These are phyloP conservation scores for Terfezia claveryi DNA, from an alignment of 495 filamentous ascomycete species.

Conservation along the genomic window DNA sequence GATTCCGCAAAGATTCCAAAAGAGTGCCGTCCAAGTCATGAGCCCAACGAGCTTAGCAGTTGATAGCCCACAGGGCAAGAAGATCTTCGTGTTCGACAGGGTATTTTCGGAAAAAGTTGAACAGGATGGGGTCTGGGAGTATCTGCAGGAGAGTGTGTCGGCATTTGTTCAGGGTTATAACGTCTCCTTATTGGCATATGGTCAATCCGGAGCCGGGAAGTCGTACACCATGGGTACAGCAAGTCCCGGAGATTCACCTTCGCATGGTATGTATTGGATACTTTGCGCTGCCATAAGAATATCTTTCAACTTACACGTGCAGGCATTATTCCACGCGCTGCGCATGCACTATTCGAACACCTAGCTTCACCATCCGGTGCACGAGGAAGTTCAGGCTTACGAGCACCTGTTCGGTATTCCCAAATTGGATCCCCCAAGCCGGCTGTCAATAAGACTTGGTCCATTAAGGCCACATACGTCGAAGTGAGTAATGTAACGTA, in stretches of 20 bases:
- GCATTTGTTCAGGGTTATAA: conserved; percentile 95
- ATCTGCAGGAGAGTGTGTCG: conserved; percentile 69
- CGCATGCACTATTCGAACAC: conserved; percentile 67
- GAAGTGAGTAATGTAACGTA: conserved; percentile 32
- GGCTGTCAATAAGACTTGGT: conserved; percentile 60
- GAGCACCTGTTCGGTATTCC: conserved; percentile 66
- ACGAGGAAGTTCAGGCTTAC: conserved; percentile 47
- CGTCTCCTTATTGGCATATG: conserved; percentile 93
- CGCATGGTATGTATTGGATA: neutral
- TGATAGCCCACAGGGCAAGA: conserved; percentile 76
- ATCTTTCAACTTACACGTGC: neutral
- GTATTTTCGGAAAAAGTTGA: conserved; percentile 69
- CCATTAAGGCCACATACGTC: conserved; percentile 86
- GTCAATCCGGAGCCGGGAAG: conserved; percentile 98
- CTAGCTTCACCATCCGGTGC: conserved; percentile 38
- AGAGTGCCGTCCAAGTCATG: conserved; percentile 74
- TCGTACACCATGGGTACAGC: conserved; percentile 99
- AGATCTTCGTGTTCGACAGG: conserved; percentile 86
- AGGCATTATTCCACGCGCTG: conserved; percentile 91
- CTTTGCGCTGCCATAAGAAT: conserved; percentile 2
- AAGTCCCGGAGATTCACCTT: conserved; percentile 53
- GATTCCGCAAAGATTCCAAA: conserved; percentile 86
- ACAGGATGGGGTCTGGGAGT: conserved; percentile 90
- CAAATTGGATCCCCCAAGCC: conserved; percentile 28
- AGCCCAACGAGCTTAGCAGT: conserved; percentile 66